phyloP scores from a whole-genome alignment of 192 early-diverging fungal genomes.

The Funneliformis geosporum region DNA sequence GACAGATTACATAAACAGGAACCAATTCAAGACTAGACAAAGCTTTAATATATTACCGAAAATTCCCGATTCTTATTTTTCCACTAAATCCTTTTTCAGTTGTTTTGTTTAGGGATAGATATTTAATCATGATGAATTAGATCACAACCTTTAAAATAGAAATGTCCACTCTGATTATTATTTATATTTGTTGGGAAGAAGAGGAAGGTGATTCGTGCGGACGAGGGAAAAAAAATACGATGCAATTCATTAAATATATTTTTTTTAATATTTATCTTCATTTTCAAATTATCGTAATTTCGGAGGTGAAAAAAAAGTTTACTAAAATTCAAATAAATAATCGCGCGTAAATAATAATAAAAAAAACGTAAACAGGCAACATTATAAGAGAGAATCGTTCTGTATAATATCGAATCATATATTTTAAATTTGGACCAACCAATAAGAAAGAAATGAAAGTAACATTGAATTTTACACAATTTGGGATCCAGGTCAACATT shows the following conservation, averaged over 20 bases:
- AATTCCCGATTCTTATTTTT: background rate
- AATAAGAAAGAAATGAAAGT: no score
- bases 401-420: no score
- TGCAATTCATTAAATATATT: background rate
- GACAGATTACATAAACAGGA: background rate
- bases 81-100: no score
- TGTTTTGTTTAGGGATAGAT: background rate
- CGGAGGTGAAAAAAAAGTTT: background rate
- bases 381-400: no score
- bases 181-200: background rate
- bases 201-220: background rate
- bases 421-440: no score
- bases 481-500: no score
- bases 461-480: no score
- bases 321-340: no score
- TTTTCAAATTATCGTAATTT: background rate
- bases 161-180: background rate
- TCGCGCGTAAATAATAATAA: background rate
- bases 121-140: background rate
- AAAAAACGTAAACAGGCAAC: background rate
- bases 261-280: background rate
- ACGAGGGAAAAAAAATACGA: background rate
- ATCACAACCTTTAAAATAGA: background rate
- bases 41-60: background rate
- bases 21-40: background rate